Conservation (phyloP, 2,329 filamentous ascomycete species). For the Leptographium galeiforme region DNA sequence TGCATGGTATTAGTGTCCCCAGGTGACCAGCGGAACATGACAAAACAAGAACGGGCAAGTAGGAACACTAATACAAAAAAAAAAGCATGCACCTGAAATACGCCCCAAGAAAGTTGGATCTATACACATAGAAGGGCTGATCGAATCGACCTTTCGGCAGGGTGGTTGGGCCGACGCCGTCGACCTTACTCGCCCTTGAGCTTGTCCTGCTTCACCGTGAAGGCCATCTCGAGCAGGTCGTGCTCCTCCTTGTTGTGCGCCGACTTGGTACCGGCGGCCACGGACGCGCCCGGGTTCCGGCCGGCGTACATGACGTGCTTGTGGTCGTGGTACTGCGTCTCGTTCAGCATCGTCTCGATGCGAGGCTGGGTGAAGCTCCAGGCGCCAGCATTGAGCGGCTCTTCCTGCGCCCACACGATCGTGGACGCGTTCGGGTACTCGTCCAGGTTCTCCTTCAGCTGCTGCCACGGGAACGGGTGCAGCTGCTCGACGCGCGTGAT, state of each 20-base stretch:
- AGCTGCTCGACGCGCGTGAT: conserved; percentile 95
- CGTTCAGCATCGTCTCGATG: conserved; percentile 89
- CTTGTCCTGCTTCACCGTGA: conserved; percentile 53
- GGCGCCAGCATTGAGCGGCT: conserved; percentile 91
- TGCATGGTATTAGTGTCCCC: not conserved
- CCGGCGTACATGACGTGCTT: conserved; percentile 97
- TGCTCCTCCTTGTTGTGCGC: conserved; percentile 87
- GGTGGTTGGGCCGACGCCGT: not conserved
- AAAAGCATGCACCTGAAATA: not conserved
- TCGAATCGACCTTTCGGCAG: not conserved
- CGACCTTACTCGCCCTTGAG: conserved; percentile 47
- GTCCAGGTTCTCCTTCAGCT: conserved; percentile 92
- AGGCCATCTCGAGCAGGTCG: conserved; percentile 58
- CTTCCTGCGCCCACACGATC: conserved; percentile 94
- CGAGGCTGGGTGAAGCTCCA: conserved; percentile 97
- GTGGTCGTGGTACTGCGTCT: conserved; percentile 82
- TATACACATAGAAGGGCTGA: not conserved
- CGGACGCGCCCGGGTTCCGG: conserved; percentile 81
- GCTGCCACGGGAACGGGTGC: conserved; percentile 97
- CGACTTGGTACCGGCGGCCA: conserved; percentile 84
- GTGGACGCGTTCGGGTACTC: conserved; percentile 94
- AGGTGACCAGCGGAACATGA: not conserved
- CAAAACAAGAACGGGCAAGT: not conserved
- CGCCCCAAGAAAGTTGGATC: not conserved
- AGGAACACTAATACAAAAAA: not conserved